These are phyloP conservation scores for Zygoascus ofunaensis DNA, from an alignment of 805 yeast species.

Conservation along the genomic window DNA sequence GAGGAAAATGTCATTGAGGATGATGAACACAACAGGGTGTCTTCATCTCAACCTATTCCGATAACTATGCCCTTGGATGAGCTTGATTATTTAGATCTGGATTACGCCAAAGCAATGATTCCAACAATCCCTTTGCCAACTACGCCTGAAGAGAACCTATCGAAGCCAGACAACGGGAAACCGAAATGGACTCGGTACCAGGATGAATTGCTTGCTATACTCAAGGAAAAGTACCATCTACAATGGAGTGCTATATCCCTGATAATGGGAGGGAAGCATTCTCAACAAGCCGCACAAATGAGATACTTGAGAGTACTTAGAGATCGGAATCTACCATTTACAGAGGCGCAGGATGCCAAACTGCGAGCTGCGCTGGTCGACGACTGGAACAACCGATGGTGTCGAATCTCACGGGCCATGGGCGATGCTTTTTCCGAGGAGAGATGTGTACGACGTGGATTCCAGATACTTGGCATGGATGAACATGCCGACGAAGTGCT, in stretches of 20 bases:
- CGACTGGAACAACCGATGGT: slow-evolving; percentile 38
- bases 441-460: slow-evolving; percentile 5
- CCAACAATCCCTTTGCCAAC: too few species aligned
- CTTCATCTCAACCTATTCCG: too few species aligned
- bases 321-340: slow-evolving; percentile 30
- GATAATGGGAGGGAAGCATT: slow-evolving; percentile 20
- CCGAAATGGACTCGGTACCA: slow-evolving; percentile 15
- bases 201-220: slow-evolving; percentile 12
- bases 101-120: too few species aligned
- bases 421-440: slow-evolving; percentile 17
- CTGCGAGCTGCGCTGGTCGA: slow-evolving; percentile 27
- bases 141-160: too few species aligned
- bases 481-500: neutral
- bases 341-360: slow-evolving; percentile 28
- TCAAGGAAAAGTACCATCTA: slow-evolving; percentile 30
- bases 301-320: slow-evolving; percentile 35
- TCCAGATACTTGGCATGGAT: slow-evolving; percentile 5
- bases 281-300: slow-evolving; percentile 43
- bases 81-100: too few species aligned
- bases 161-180: too few species aligned
- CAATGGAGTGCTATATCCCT: slow-evolving; percentile 35
- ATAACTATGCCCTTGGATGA: too few species aligned
- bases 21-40: too few species aligned
- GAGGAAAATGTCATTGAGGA: too few species aligned
- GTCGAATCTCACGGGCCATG: slow-evolving; percentile 26